These are phyloP conservation scores for Epichloe elymi DNA, from an alignment of 2,329 filamentous ascomycete species.

Conservation along the genomic window DNA sequence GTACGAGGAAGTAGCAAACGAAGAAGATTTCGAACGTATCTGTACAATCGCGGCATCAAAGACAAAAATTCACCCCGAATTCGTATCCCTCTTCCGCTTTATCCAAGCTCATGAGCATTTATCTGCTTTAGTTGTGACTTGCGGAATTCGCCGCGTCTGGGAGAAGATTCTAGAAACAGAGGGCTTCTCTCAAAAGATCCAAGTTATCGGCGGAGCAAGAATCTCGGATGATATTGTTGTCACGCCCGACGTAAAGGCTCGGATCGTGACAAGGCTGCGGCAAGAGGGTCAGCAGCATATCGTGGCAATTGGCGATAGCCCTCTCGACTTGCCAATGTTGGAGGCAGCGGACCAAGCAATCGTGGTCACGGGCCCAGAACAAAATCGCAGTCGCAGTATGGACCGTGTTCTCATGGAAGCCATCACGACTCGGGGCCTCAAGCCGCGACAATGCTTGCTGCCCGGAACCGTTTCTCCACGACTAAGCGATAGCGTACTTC, in stretches of 20 bases:
- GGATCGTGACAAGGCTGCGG: slow-evolving; percentile 29
- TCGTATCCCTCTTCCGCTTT: slow-evolving; percentile 28
- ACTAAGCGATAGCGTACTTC: slow-evolving; percentile 29
- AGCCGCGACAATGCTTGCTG: slow-evolving; percentile 32
- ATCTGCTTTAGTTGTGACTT: slow-evolving; percentile 38
- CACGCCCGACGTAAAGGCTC: slow-evolving; percentile 34
- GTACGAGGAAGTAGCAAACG: slow-evolving; percentile 31
- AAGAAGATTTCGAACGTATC: slow-evolving; percentile 26
- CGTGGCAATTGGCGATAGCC: slow-evolving; percentile 48
- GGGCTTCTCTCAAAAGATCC: slow-evolving; percentile 27
- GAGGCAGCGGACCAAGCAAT: slow-evolving; percentile 36
- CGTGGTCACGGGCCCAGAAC: slow-evolving; percentile 38
- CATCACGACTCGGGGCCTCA: slow-evolving; percentile 26
- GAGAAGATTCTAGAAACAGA: slow-evolving; percentile 34
- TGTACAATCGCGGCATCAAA: slow-evolving; percentile 30
- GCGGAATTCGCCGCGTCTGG: slow-evolving; percentile 41
- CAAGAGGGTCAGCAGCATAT: slow-evolving; percentile 28
- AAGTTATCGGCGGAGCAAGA: slow-evolving; percentile 39
- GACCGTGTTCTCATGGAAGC: slow-evolving; percentile 28
- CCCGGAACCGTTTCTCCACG: slow-evolving; percentile 25
- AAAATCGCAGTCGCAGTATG: slow-evolving; percentile 37
- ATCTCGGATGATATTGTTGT: slow-evolving; percentile 35
- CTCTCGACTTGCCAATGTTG: slow-evolving; percentile 45
- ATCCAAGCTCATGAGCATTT: slow-evolving; percentile 22
- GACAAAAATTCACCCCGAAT: slow-evolving; percentile 32